phyloP scores from a whole-genome alignment of 805 yeast species.

The Starmerella apis region DNA sequence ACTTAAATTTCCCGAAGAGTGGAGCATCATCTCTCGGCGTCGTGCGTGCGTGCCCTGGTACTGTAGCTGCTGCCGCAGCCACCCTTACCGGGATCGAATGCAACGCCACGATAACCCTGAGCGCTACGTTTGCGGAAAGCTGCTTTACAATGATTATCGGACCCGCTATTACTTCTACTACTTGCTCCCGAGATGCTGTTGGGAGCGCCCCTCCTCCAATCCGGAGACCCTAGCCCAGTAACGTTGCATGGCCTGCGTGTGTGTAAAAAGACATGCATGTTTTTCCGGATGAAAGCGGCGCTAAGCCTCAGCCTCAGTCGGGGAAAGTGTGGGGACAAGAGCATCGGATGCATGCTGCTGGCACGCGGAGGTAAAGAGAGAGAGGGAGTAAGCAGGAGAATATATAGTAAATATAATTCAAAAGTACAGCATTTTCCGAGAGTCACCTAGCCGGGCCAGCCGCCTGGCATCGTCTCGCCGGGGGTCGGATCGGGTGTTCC shows the following conservation, averaged over 20 bases:
- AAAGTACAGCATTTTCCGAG: background rate
- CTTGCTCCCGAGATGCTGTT: constrained; percentile 1
- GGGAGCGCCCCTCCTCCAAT: background rate
- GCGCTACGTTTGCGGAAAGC: background rate
- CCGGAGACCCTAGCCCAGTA: background rate
- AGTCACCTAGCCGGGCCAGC: constrained; percentile 5
- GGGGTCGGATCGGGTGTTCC: background rate
- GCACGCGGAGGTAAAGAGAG: no score
- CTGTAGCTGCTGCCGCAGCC: constrained; percentile 1
- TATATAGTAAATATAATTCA: background rate
- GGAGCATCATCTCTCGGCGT: background rate
- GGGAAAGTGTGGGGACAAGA: background rate
- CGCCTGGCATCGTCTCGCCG: constrained; percentile 1
- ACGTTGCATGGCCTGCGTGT: background rate
- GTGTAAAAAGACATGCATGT: background rate
- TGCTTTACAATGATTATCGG: background rate
- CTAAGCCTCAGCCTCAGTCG: constrained; percentile 5
- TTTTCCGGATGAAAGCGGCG: constrained; percentile 2
- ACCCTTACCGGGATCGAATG: background rate
- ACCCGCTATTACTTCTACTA: no score
- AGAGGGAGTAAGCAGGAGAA: no score
- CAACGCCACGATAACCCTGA: constrained; percentile 2
- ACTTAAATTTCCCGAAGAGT: background rate
- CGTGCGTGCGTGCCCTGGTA: background rate
- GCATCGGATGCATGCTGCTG: no score